A percentile compares a stretch with the other conserved stretches of the same genome.
phyloP scores from a whole-genome alignment of 202 grass and related monocot genomes.

The Musa balbisiana region DNA sequence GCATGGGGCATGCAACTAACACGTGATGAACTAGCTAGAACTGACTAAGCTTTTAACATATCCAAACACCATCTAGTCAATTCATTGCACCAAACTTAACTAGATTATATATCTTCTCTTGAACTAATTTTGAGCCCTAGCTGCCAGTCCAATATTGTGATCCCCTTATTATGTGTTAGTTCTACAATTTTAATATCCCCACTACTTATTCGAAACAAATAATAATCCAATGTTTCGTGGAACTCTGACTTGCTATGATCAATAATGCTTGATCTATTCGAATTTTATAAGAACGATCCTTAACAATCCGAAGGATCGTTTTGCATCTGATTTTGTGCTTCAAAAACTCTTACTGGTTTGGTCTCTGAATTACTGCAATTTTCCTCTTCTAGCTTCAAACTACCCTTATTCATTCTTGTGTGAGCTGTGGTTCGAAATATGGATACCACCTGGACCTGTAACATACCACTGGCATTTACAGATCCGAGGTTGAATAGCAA shows the following conservation, averaged over 20 bases:
- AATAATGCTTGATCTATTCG: too few species aligned
- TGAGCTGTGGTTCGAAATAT: not conserved
- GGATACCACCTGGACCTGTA: too few species aligned
- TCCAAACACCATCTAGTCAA: not conserved
- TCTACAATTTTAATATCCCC: too few species aligned
- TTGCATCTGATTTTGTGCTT: too few species aligned
- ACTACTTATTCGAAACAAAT: not conserved
- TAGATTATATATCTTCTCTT: not conserved
- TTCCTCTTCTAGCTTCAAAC: not conserved
- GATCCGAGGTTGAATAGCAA: too few species aligned
- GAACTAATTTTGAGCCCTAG: not conserved
- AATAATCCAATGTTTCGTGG: not conserved
- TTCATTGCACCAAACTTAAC: not conserved
- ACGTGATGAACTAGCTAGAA: too few species aligned
- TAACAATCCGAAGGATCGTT: too few species aligned
- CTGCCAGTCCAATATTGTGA: not conserved
- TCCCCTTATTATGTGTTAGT: not conserved
- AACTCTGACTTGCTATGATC: not conserved
- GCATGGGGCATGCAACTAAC: too few species aligned
- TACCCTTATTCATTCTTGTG: not conserved
- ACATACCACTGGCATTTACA: too few species aligned
- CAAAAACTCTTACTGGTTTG: too few species aligned
- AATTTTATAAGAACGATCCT: too few species aligned
- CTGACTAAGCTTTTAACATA: too few species aligned
- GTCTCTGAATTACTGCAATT: not conserved